Conservation (phyloP, 1,139 yeast genomes). For the Zygoascus meyerae region DNA sequence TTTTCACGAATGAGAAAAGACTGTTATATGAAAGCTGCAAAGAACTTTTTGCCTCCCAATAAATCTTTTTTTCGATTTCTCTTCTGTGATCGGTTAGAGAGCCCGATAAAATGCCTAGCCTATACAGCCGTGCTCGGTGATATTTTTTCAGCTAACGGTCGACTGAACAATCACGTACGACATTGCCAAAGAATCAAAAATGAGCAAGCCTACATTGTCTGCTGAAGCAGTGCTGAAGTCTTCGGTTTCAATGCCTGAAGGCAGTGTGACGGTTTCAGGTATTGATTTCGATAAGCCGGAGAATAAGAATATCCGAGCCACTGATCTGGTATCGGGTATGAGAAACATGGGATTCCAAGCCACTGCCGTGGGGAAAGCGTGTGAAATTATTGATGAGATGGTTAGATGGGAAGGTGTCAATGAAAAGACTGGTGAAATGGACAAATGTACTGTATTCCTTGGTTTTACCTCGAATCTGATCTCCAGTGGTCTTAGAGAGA, state of each 20-base stretch:
- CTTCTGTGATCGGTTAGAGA: background rate
- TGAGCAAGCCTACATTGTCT: constrained; percentile 26
- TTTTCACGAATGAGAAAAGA: too few species aligned
- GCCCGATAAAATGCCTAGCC: too few species aligned
- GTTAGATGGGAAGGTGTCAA: constrained; percentile 88
- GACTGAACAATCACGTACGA: background rate
- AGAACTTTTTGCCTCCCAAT: too few species aligned
- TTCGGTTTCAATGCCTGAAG: constrained; percentile 80
- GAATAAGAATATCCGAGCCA: constrained; percentile 62
- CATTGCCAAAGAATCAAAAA: background rate
- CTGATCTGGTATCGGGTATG: constrained; percentile 76
- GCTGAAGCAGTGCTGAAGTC: constrained; percentile 75
- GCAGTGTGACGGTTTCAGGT: constrained; percentile 72
- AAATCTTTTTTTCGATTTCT: background rate
- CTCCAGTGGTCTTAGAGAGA: constrained; percentile 89
- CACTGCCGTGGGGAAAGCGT: constrained; percentile 73
- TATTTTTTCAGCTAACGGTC: background rate
- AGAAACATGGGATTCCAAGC: constrained; percentile 98
- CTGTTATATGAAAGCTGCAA: too few species aligned
- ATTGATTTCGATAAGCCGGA: constrained; percentile 76
- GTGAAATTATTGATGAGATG: constrained; percentile 89
- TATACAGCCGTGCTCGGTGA: background rate
- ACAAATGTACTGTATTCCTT: constrained; percentile 83
- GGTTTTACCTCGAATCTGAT: constrained; percentile 97
- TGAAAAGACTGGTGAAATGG: constrained; percentile 60